Evolutionary conservation across 2,329 filamentous ascomycete species (phyloP), one percentile per base, ranked within the genome.

Genomic region (Periglandula ipomoeae): DNA sequence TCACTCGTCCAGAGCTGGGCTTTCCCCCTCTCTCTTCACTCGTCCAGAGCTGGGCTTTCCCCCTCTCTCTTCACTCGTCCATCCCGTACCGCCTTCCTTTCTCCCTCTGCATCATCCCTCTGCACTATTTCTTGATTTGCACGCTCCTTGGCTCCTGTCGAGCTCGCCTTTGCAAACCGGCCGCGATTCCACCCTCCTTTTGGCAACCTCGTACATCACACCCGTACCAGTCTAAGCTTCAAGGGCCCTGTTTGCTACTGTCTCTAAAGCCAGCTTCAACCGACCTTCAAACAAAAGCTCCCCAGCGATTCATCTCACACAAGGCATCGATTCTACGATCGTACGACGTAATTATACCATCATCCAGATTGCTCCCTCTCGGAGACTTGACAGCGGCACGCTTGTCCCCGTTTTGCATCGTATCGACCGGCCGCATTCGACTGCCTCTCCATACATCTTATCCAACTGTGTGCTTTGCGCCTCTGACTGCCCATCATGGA

Each of bases 401-500:
- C 26, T 46, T 24, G 24, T 19, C 35, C 46, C 13, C 17, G 30
- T 23, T 32, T 19, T 44, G 34, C 34, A 35, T 9, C 24, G 23
- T 37, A 51, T 30, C 24, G 45, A 55, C 52, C 37, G 50, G 52
- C 58, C 61, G 65, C 67, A 65, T 63, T 59, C 61, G 65, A 67
- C 68, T 75, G 72, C 73, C 41, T 44, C 4, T 6, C n/a, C 20
- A 39, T 30, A 17, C 15, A 9, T 17, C 19, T 22, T 19, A 22
- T 49, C 22, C 44, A 26, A 44, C 38, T 47, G 47, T 40, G 35
- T 59, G 35, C 41, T 46, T 44, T 63, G 72, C 67, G 70, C 72
- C 69, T 70, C 61, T 65, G 53, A 64, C 66, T 71, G 69, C 67
- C 68, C 73, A 66, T 57, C 65, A 87, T 87, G 83, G 82, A 71